Conservation (phyloP, 257 asterid genomes). For the Orobanche coerulescens region DNA sequence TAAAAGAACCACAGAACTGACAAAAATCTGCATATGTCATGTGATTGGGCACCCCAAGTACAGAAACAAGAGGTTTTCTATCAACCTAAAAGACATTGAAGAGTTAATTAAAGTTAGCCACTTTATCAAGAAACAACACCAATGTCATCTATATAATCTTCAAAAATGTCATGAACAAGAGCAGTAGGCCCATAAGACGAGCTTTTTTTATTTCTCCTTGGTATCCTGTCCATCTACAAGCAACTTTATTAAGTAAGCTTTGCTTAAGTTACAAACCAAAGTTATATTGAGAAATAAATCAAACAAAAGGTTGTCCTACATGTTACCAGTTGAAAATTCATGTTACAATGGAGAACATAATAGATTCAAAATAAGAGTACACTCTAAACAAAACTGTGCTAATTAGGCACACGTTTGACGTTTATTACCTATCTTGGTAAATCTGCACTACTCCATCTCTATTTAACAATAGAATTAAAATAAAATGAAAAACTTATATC, state of each 20-base stretch:
- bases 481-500: background rate
- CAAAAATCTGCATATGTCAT: slow-evolving; percentile 95
- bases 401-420: background rate
- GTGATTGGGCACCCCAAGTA: slow-evolving; percentile 90
- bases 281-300: background rate
- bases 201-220: background rate
- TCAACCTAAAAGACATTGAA: slow-evolving; percentile 48
- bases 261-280: background rate
- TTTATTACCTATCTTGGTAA: background rate
- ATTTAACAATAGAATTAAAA: background rate
- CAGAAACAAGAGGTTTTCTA: slow-evolving; percentile 79
- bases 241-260: background rate
- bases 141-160: background rate
- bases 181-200: background rate
- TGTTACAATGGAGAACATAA: background rate
- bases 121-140: background rate
- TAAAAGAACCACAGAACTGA: slow-evolving; percentile 87
- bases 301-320: background rate
- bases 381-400: slow-evolving; percentile 1
- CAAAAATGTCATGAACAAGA: slow-evolving; percentile 6
- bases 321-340: background rate
- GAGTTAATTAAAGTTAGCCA: background rate
- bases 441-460: background rate
- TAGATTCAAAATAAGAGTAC: background rate
- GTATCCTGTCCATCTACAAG: background rate